Percentiles rank a stretch among this genome's conserved stretches.
phyloP scores from a whole-genome alignment of 2,329 filamentous ascomycete species.

The Stemphylium beticola region DNA sequence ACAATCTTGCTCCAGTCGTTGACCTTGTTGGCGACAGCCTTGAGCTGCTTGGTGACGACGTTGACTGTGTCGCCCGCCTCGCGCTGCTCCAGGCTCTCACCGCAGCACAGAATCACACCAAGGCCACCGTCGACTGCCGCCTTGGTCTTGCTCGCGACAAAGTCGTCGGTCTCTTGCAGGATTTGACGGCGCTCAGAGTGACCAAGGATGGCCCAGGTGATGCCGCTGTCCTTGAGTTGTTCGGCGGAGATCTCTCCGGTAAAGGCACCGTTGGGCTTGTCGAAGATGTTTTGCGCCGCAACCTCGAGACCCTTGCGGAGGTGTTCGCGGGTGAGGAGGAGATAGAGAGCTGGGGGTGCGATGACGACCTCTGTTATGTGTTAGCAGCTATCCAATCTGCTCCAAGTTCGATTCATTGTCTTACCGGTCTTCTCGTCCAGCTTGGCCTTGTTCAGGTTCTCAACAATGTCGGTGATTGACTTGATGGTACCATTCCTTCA shows the following conservation, averaged over 20 bases:
- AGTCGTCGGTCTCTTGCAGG: slow-evolving; percentile 80
- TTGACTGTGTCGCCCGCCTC: slow-evolving; percentile 85
- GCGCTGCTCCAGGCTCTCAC: slow-evolving; percentile 92
- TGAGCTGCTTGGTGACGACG: slow-evolving; percentile 83
- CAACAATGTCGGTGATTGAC: slow-evolving; percentile 89
- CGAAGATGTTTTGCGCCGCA: slow-evolving; percentile 94
- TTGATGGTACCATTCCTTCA: slow-evolving; percentile 89
- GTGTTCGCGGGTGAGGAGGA: slow-evolving; percentile 81
- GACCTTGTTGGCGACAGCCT: slow-evolving; percentile 78
- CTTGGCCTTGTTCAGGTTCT: slow-evolving; percentile 83
- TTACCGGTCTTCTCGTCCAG: slow-evolving; percentile 77
- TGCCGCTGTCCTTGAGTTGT: slow-evolving; percentile 86
- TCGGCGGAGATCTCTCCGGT: slow-evolving; percentile 94
- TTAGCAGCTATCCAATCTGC: slow-evolving; percentile 3
- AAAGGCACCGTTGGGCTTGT: slow-evolving; percentile 96
- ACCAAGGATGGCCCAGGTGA: slow-evolving; percentile 90
- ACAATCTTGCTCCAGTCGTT: slow-evolving; percentile 93
- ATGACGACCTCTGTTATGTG: slow-evolving; percentile 81
- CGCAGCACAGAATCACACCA: slow-evolving; percentile 94
- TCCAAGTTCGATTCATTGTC: background rate
- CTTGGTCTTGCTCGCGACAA: slow-evolving; percentile 94
- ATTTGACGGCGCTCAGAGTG: slow-evolving; percentile 95
- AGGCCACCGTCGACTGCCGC: slow-evolving; percentile 85
- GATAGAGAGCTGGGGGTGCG: slow-evolving; percentile 88
- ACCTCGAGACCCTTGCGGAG: slow-evolving; percentile 80